Evolutionary conservation across 1,284 basidiomycete genomes (phyloP), one percentile per base, ranked within the genome.

Genomic region (Marasmius tenuissimus): DNA sequence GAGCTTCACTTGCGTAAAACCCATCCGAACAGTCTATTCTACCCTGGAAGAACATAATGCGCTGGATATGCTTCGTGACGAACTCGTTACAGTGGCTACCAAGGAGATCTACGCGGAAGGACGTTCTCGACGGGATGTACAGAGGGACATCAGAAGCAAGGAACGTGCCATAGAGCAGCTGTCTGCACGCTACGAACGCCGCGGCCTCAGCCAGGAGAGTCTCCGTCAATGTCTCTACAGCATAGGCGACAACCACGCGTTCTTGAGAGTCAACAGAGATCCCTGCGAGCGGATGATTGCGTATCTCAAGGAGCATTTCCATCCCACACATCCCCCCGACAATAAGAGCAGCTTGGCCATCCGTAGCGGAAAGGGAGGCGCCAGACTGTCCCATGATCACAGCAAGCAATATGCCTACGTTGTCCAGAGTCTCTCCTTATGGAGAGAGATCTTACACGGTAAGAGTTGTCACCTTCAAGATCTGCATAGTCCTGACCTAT

Each of bases 241-340:
- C 66, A 93, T 93, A 59, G 89, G 91, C 9, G 92, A 93, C 72
- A 93, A 93, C 68, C 89, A 92, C 68, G 89, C 92, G 8, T 93
- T 93, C 80, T 73, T 93, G 64, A 84, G 91, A 22, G 83, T 83
- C 57, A 93, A 93, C 68, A 88, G 91, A 45, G 91, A 93, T 70
- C 91, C 91, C 55, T 93, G 91, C 73, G 91, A 93, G 62, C 80
- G 81, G 61, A 90, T 93, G 89, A 92, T 93, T 61, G 71, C 67
- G 4, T 89, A 87, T 67, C 75, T 93, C 66, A 91, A 89, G 71
- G 77, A 87, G 62, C 81, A 88, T 70, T 93, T 93, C 81, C 83
- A 92, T 65, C 81, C 92, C 9, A 87, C 85, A 1, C 81, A 87
- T 58, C 77, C 85, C 9, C 84, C 85, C 68, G 85, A 88, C 58